Base-by-base conservation (phyloP, 2,329 filamentous ascomycete genomes). In the Botryotinia narcissicola region DNA sequence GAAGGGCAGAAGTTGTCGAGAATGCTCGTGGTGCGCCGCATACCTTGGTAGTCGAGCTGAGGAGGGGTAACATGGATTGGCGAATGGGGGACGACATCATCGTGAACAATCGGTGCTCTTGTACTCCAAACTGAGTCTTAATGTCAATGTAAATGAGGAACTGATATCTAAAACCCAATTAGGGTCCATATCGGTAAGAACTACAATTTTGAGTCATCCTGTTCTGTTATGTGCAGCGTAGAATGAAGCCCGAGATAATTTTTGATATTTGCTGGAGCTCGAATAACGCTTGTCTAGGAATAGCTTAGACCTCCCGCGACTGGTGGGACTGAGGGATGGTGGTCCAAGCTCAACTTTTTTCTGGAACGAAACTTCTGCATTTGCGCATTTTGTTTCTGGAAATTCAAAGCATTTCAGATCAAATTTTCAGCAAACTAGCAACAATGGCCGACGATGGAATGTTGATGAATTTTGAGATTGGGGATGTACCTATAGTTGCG, bases 401-500 rank as follows among this genome's bases (percentile, higher is more conserved):
- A 66, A 29, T 71, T 40, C 57, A 62, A 4, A 32, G 29, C 44
- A 64, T 57, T 73, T 37, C n/a, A 63, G 32, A 64, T 35, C 70
- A 48, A 73, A 54, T 63, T 57, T 66, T 35, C 40, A 71, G 35
- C 29, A 66, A 66, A 57, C 18, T 62, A 74, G 74, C 76, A 78
- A 74, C 59, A 70, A 98, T 98, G 95, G 93, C 93, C 70, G 95
- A 98, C 85, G 93, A 97, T 90, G 94, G 94, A 78, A 92, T 99
- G 89, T 88, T 98, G 73, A 86, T 98, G 81, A 98, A 98, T 80
- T 98, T 98, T 81, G 91, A 94, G 78, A 85, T 97, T 73, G 88
- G 89, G 42, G 90, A 93, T 75, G 87, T 85, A 29, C 87, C 92
- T 20, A 81, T 93, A 71, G 87, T 90, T 74, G 84, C 88, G 71